phyloP scores from a whole-genome alignment of 176 grass and related monocot genomes.

The Phoenix roebelenii region DNA sequence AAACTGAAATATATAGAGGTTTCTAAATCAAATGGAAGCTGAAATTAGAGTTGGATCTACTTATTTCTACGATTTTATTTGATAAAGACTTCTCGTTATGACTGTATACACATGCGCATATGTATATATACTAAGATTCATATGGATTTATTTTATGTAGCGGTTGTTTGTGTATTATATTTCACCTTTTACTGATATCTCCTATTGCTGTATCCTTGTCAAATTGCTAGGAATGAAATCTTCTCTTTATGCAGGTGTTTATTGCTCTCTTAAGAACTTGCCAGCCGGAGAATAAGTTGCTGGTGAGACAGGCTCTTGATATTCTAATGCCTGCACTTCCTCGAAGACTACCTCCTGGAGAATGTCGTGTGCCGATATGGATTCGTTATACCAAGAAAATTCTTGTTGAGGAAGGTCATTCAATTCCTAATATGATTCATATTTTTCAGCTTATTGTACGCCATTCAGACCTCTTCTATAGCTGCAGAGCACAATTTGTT shows the following conservation, averaged over 20 bases:
- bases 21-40: too few species aligned
- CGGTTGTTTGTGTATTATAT: too few species aligned
- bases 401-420: conserved; percentile 97
- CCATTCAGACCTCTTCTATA: conserved; percentile 95
- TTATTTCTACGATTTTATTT: too few species aligned
- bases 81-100: too few species aligned
- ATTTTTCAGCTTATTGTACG: conserved; percentile 99
- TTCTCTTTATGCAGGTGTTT: conserved; percentile 55
- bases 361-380: conserved; percentile 95
- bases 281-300: conserved; percentile 94
- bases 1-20: too few species aligned
- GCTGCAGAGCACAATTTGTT: conserved; percentile 98
- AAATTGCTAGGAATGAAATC: neutral
- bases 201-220: too few species aligned
- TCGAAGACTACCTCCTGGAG: conserved; percentile 82
- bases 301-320: conserved; percentile 95
- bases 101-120: too few species aligned
- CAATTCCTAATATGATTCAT: conserved; percentile 99
- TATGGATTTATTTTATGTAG: too few species aligned
- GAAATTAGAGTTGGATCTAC: too few species aligned
- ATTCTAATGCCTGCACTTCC: conserved; percentile 98
- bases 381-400: conserved; percentile 99
- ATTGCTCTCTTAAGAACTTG: conserved; percentile 93
- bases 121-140: too few species aligned
- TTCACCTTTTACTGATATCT: too few species aligned